Evolutionary conservation across 1,284 basidiomycete species (phyloP), one percentile per base, ranked within the genome.

Genomic region (Hypsizygus ulmarius): DNA sequence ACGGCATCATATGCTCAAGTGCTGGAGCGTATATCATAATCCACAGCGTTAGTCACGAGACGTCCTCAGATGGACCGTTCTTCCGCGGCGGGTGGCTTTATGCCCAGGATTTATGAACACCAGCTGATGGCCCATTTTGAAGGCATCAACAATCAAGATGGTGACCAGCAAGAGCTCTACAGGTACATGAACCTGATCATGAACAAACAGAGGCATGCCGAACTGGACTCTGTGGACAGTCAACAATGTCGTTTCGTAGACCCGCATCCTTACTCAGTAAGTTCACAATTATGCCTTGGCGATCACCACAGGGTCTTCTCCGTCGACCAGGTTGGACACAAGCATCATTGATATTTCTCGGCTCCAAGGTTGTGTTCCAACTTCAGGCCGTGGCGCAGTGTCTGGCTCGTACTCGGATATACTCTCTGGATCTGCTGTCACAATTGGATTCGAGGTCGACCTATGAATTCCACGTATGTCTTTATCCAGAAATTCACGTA

Each of bases 71-170:
- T 39, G 71, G 71, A 11, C 72, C 72, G 18, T 75, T 75, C 60
- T 73, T 73, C 68, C 64, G 70, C 45, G 70, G 70, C 69, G 51
- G 37, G 53, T 52, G n/a, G 10, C 43, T 37, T 12, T 40, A 50
- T 19, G 35, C 47, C 6, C 21, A 9, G 19, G 45, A 34, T 45
- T 12, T 41, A n/a, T 16, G 25, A 33, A 1, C 16, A 21, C 11
- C 28, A 30, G 21, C 19, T 30, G 14, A 41, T n/a, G 19, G 14
- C 14, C 5, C 30, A 41, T 29, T 36, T 28, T 41, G 10, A 52
- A 68, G 73, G 75, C 41, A 75, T 75, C 50, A 61, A 74, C 50
- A 74, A 74, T 51, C 73, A 75, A 57, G 71, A 71, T 28, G 60
- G 62, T 30, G 65, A 61, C 9, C 71, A 74, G 45, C 73, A 74